phyloP scores from a whole-genome alignment of 2,329 filamentous ascomycete genomes.

The Calonectria montana region DNA sequence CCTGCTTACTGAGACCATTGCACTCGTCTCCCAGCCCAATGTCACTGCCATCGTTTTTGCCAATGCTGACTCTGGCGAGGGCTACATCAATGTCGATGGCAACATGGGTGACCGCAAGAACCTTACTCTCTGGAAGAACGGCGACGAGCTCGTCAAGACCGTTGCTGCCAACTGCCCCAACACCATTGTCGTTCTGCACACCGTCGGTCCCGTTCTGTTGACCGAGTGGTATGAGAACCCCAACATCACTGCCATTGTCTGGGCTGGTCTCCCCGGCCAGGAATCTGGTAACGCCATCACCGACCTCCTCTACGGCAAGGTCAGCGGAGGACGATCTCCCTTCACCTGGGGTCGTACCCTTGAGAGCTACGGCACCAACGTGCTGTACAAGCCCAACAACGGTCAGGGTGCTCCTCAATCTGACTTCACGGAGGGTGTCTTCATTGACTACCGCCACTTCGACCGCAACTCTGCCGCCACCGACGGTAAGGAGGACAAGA shows the following conservation, averaged over 20 bases:
- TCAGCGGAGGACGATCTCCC: slow-evolving; percentile 82
- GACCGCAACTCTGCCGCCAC: slow-evolving; percentile 65
- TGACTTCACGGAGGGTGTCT: slow-evolving; percentile 80
- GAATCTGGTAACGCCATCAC: slow-evolving; percentile 84
- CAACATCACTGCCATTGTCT: slow-evolving; percentile 87
- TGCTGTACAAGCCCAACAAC: slow-evolving; percentile 78
- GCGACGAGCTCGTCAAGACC: slow-evolving; percentile 83
- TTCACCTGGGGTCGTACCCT: slow-evolving; percentile 82
- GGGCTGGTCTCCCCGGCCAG: slow-evolving; percentile 85
- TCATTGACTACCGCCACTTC: slow-evolving; percentile 78
- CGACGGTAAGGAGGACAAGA: slow-evolving; percentile 30
- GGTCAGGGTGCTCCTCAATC: slow-evolving; percentile 74
- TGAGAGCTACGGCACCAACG: slow-evolving; percentile 74
- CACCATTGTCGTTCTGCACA: slow-evolving; percentile 93
- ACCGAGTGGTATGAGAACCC: slow-evolving; percentile 79
- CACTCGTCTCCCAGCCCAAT: slow-evolving; percentile 70
- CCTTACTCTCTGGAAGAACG: slow-evolving; percentile 87
- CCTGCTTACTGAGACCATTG: slow-evolving; percentile 69
- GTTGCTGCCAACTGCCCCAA: slow-evolving; percentile 84
- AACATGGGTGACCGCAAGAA: slow-evolving; percentile 94
- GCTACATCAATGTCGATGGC: slow-evolving; percentile 83
- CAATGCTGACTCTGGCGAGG: slow-evolving; percentile 88
- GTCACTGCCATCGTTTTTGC: slow-evolving; percentile 87
- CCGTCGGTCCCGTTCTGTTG: slow-evolving; percentile 81
- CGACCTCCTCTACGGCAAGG: slow-evolving; percentile 85